Evolutionary conservation across 192 early-diverging fungal genomes (phyloP), one percentile per base, ranked within the genome.

Genomic region (Kickxella alabastrina): DNA sequence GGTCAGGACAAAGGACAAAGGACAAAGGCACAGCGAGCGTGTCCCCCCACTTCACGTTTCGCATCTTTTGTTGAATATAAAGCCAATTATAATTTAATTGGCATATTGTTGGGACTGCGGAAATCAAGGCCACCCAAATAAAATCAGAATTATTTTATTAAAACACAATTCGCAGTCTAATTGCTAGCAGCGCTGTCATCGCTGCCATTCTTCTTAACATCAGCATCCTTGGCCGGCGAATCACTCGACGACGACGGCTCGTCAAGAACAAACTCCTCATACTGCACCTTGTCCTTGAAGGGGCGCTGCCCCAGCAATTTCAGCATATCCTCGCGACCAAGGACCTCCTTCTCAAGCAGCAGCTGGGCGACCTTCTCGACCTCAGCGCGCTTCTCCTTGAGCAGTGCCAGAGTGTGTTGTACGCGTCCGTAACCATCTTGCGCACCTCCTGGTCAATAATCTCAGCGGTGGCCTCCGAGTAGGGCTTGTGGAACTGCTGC

Each of bases 361-460:
- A 90, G 66, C 56, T 86, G 68, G 0, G 97, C 97, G 0, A 99
- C 89, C 78, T 92, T 92, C 65, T 95, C 90, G 19, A 99, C 91
- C 35, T 87, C 84, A 0, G 56, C 83, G 42, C 82, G 87, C 78
- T 87, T 88, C 54, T 92, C 92, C 10, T 75, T 90, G 49, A 99
- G 78, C 40, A 99, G 75, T 39, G 85, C 59, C 17, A 86, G 59
- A 2, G 95, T 98, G 89, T 65, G 25, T 85, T 65, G 72, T 93
- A 96, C 0, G 95, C 93, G 3, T 71, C 52, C 38, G 78, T 68
- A 37, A 99, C 85, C 58, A 95, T 82, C 22, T 80, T 79, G 31
- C 95, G 83, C 17, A 90, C 97, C 66, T 98, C 94, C 49, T 89
- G 84, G 63, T 99, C 97, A 55, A 99, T 99, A 47, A 99, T 59